Evolutionary conservation across 2,329 filamentous ascomycete species (phyloP), one percentile per base, ranked within the genome.

Genomic region (Onygena corvina): DNA sequence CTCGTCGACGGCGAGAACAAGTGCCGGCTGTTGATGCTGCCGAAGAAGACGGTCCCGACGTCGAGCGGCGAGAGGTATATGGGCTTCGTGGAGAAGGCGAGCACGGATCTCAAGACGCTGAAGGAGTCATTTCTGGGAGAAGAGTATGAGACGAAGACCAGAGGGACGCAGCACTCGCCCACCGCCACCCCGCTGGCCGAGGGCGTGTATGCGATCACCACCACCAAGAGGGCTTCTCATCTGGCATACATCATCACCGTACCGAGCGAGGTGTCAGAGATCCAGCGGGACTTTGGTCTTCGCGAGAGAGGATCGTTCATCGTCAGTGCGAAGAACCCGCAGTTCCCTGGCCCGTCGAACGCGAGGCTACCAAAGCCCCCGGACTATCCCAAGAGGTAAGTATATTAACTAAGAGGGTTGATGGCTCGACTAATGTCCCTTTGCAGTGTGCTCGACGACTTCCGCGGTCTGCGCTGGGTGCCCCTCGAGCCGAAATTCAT

Each of bases 161-260:
- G 68, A 2, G 86, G 86, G 1, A 77, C 76, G 11, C 76, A 84
- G 9, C 79, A 83, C 46, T 74, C 72, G 0, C 81, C 85, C 0
- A 78, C 83, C 1, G 82, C 84, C 1, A 81, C 76, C 0, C 84
- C 85, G 0, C 73, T 88, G n/a, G 88, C 81, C 0, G 87, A 94
- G 63, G 89, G 88, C 0, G 79, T 94, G 0, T 94, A 94, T 58
- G 83, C 83, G 0, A 80, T 94, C 47, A 86, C 83, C 0, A 79
- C 76, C 2, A 86, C 82, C 0, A 80, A 79, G 1, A 72, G 81
- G 0, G 77, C 83, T 44, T 85, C 80, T 1, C 87, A 94, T 58
- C 71, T 95, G 6, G 84, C 76, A 0, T 94, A 94, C 60, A 76
- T 88, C 51, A 69, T 88, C 44, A 94, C 86, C 0, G 74, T 90